Base-by-base conservation (phyloP, 1,284 basidiomycete species). In the Trametes sp. region DNA sequence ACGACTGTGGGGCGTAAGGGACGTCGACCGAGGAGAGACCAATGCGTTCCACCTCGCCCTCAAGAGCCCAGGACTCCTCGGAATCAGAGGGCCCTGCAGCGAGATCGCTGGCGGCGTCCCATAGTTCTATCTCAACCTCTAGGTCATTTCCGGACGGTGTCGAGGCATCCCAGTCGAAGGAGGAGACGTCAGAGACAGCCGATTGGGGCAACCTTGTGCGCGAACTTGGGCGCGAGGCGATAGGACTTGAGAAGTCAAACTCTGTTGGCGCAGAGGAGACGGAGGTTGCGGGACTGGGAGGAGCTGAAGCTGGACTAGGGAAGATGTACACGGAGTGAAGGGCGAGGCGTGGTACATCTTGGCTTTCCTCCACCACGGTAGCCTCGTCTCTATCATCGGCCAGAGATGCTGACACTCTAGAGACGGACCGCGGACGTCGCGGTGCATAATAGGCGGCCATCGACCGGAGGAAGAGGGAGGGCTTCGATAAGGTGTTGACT, bases 301-400 rank as follows among this genome's bases (percentile, higher is more conserved):
- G 74, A 1, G 59, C 60, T 6, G 72, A 73, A 4, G 73, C 57
- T 2, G 77, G 73, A 24, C 68, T 74, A n/a, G 77, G 75, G 52
- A 79, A 77, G 54, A 78, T 72, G 68, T 77, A 77, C 36, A 77
- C 74, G 26, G 75, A 75, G n/a, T 66, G 63, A 44, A 68, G 65
- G 29, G 56, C 57, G 54, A 64, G 59, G 6, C 59, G 58, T 1
- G 56, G 52, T 21, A 57, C 23, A 31, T n/a, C 28, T 9, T 14
- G 19, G 19, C 24, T 9, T 6, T 28, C 24, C 11, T 35, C n/a
- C 35, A 2, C 10, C 29, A 45, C 56, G 33, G 23, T 33, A 21
- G 50, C 46, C 5, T 26, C 60, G 29, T 51, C 21, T 7, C 50
- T 21, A 29, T 11, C 51, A 29, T 21, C 26, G 13, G 21, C 38